Percentiles rank a stretch among this genome's conserved stretches.
Evolutionary conservation across 2,329 filamentous ascomycete genomes (phyloP).

Genomic region (Microsporum ferrugineum): DNA sequence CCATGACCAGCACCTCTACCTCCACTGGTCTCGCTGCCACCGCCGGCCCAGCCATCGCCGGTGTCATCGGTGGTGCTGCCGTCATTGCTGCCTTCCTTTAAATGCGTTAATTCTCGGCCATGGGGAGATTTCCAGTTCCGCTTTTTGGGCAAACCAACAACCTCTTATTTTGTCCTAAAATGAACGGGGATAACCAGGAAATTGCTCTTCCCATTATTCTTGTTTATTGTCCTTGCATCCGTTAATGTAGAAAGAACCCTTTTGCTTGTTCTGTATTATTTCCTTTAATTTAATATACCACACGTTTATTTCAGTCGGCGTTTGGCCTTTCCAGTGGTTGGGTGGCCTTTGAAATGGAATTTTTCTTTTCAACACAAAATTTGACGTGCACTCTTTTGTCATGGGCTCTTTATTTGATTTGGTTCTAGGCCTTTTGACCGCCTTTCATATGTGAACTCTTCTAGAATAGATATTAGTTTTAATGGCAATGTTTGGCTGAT

Average conservation of each 20-base stretch:
- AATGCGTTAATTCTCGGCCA: constrained; percentile 8
- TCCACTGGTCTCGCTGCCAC: constrained; percentile 10
- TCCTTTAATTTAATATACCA: constrained; percentile 1
- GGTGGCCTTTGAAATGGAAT: background rate
- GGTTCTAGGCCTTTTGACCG: background rate
- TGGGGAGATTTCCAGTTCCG: background rate
- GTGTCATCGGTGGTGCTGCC: constrained; percentile 33
- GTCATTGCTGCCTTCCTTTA: constrained; percentile 35
- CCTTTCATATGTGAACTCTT: background rate
- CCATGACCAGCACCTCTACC: background rate
- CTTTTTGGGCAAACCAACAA: background rate
- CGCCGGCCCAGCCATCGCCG: constrained; percentile 12
- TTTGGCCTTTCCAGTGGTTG: background rate
- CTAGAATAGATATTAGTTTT: background rate
- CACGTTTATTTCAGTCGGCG: background rate
- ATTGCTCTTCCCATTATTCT: background rate
- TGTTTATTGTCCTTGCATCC: background rate
- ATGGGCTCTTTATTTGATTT: background rate
- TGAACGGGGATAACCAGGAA: background rate
- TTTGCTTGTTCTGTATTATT: background rate
- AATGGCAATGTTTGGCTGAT: no score
- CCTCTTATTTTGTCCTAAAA: background rate
- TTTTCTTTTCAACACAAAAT: background rate
- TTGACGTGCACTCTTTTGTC: background rate
- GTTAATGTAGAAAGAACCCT: background rate